Base-by-base conservation (phyloP, 176 grass and related monocot genomes). In the Oryza glaberrima region DNA sequence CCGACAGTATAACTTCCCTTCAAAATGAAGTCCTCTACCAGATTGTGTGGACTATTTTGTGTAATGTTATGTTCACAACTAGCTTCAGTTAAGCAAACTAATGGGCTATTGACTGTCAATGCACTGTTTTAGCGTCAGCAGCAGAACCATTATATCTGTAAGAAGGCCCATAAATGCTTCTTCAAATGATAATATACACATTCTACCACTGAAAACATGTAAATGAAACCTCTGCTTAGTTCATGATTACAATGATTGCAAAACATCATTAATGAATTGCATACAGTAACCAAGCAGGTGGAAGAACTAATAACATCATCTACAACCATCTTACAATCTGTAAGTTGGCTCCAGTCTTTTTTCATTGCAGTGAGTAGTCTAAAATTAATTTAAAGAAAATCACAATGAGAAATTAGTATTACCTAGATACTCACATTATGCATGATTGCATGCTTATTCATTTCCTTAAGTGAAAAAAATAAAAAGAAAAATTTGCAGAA, bases 31-130 rank as follows among this genome's bases (percentile, higher is more conserved):
- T 7, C 20, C 7, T 56, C 43, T 14, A 69, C 25, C 15, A 60
- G 46, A 20, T 40, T 44, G 58, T 7, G 32, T 10, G 32, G 25
- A 34, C 77, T 12, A 40, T 52, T 65, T 52, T 65, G 81, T 11
- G 32, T 32, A 71, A 25, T 54, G 6, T 11, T 72, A 17, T 23
- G 4, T 72, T 67, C 60, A 66, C 26, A 26, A 30, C 9, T 9
- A 13, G n/a, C 67, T 86, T 68, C 83, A 86, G 36, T 73, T 90
- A 47, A 12, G 66, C 23, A 30, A 56, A 73, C 74, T 79, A 83
- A 60, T 20, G 56, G 69, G 30, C 9, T 64, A 9, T 28, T 23
- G 23, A 3, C 64, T 34, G 32, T 68, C 23, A 63, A 46, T 17
- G 41, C 71, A 81, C 4, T 35, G 9, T 80, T 79, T 61, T 70